Conservation (phyloP, 768 basidiomycete genomes). For the Suillus occidentalis region DNA sequence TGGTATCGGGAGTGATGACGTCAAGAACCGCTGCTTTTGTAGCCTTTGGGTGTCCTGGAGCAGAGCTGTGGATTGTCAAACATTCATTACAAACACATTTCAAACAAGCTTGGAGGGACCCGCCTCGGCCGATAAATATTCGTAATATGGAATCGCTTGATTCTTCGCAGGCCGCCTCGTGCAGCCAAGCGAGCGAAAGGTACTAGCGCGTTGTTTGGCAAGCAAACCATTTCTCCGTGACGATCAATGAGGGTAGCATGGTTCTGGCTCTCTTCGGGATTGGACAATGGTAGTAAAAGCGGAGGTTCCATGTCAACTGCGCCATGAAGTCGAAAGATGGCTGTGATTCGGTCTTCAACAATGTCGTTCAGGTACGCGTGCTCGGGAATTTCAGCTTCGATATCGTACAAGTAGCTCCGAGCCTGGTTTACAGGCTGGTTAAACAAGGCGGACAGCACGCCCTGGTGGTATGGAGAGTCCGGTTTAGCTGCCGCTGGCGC, state of each 20-base stretch:
- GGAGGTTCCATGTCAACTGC: slow-evolving; percentile 88
- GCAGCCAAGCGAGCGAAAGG: slow-evolving; percentile 87
- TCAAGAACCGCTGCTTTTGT: slow-evolving; percentile 80
- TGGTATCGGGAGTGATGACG: slow-evolving; percentile 76
- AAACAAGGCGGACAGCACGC: slow-evolving; percentile 77
- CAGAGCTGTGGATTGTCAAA: slow-evolving; percentile 40
- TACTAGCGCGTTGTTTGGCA: slow-evolving; percentile 71
- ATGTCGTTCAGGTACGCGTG: slow-evolving; percentile 70
- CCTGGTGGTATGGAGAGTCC: slow-evolving; percentile 79
- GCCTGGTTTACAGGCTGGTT: slow-evolving; percentile 64
- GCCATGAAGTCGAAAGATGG: slow-evolving; percentile 86
- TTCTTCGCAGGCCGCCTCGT: slow-evolving; percentile 58
- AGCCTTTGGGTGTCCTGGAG: slow-evolving; percentile 71
- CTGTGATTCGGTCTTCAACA: slow-evolving; percentile 72
- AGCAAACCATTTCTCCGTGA: slow-evolving; percentile 71
- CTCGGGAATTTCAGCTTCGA: slow-evolving; percentile 65
- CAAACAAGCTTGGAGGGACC: slow-evolving; percentile 19
- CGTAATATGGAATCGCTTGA: slow-evolving; percentile 81
- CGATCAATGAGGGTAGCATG: slow-evolving; percentile 78
- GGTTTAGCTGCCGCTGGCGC: slow-evolving; percentile 50
- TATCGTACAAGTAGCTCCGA: slow-evolving; percentile 74
- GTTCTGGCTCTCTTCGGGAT: slow-evolving; percentile 60
- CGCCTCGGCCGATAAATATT: slow-evolving; percentile 73
- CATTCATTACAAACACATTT: background rate
- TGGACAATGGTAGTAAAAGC: slow-evolving; percentile 71